A percentile compares a stretch with the other conserved stretches of the same genome.
Evolutionary conservation across 1,284 basidiomycete species (phyloP).

Genomic region (Heterobasidion irregulare): DNA sequence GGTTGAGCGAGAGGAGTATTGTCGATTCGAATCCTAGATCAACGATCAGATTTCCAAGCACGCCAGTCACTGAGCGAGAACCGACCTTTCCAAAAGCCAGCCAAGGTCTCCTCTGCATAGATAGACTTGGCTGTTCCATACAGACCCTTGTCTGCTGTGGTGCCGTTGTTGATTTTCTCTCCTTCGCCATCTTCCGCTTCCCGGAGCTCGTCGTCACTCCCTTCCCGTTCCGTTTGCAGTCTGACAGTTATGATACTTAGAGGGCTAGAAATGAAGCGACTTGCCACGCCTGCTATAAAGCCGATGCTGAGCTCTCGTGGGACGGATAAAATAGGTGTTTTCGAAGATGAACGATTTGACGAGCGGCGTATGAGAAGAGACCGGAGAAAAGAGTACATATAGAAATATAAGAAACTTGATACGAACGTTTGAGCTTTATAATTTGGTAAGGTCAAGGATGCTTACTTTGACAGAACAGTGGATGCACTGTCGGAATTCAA

Average conservation of each 20-base stretch:
- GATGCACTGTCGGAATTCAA: conserved; percentile 41
- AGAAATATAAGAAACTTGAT: conserved; percentile 33
- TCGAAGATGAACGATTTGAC: neutral
- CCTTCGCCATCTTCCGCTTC: neutral
- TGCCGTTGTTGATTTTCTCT: neutral
- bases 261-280: conserved; percentile 44
- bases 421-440: neutral
- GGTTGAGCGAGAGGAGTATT: conserved; percentile 41
- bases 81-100: conserved; percentile 48
- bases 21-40: conserved; percentile 39
- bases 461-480: conserved; percentile 45
- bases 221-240: conserved; percentile 31
- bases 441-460: neutral
- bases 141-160: conserved; percentile 14
- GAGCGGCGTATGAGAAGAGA: conserved; percentile 15
- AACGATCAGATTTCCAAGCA: neutral
- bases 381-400: conserved; percentile 24
- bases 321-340: conserved; percentile 19
- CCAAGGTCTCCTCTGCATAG: conserved; percentile 36
- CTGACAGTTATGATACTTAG: conserved; percentile 42
- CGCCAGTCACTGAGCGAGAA: conserved; percentile 1
- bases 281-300: conserved; percentile 43
- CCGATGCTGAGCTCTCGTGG: conserved; percentile 41
- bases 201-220: conserved; percentile 16
- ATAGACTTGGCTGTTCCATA: conserved; percentile 28